phyloP scores from a whole-genome alignment of 257 asterid genomes.

The Mitragyna speciosa region DNA sequence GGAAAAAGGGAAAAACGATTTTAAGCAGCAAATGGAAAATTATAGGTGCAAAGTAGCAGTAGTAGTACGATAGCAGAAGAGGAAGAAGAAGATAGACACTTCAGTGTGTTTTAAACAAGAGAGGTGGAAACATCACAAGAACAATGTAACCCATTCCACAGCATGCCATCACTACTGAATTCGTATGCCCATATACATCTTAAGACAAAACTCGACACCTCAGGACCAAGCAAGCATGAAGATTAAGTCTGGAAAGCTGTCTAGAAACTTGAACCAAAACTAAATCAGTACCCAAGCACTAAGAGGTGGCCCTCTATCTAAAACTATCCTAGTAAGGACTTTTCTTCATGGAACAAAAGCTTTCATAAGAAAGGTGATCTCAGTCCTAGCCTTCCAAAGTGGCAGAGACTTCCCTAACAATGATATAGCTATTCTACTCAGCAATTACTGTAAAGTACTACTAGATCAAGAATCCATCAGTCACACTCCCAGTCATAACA shows the following conservation, averaged over 20 bases:
- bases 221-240: background rate
- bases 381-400: too few relatives aligned
- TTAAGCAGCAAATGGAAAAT: too few relatives aligned
- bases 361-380: background rate
- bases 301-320: too few relatives aligned
- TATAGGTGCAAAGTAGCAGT: background rate
- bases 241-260: background rate
- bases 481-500: background rate
- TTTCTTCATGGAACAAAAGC: too few relatives aligned
- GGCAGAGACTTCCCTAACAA: background rate
- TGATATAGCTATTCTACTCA: background rate
- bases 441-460: background rate
- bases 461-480: background rate
- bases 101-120: background rate
- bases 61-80: too few relatives aligned
- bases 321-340: background rate
- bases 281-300: background rate
- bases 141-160: background rate
- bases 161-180: background rate
- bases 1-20: too few relatives aligned
- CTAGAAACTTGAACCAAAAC: background rate
- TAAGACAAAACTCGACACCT: background rate
- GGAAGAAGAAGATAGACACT: too few relatives aligned
- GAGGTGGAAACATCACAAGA: background rate
- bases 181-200: background rate